Base-by-base conservation (phyloP, 768 basidiomycete species). In the Podaxis rugospora region DNA sequence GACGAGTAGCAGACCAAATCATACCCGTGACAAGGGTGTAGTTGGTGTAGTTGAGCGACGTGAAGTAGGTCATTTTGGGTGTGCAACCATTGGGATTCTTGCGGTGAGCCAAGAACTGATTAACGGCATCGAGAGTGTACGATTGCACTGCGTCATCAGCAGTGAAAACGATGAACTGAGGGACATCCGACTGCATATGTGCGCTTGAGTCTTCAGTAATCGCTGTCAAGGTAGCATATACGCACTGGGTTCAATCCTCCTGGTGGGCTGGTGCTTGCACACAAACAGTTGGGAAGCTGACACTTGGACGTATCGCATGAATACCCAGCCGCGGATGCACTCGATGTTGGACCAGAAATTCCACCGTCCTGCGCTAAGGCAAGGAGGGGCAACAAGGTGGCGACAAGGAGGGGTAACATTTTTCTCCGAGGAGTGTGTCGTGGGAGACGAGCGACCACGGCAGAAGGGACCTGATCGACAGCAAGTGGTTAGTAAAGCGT, bases 31-130 rank as follows among this genome's bases (percentile, higher is more conserved):
- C 87, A 51, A 90, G 79, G 1, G 86, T 85, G 71, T 87, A 89
- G 70, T 92, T 91, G 13, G 90, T 92, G 72, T 83, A 92, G 55
- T 80, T 81, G 37, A 90, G 73, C 2, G 86, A 88, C 6, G 83
- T 83, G 71, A 80, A 92, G 72, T 89, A 93, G 27, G 89, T 90
- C 83, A 88, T 90, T 71, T 83, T 87, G 39, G 83, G 81, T n/a
- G 70, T 64, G 71, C 90, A 92, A 14, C 89, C 87, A 64, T 92
- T 90, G 35, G 89, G 89, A 66, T 90, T 90, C 68, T 82, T 80
- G 51, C 90, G 85, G 1, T 88, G 83, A 2, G 81, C 87, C 54
- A 90, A 79, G 75, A 93, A 88, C 66, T 87, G 84, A 69, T 91
- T 89, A 64, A 92, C 77, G 4, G 89, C 70, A 66, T 90, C 85